These are phyloP conservation scores for Penicillium polonicum DNA, from an alignment of 2,329 filamentous ascomycete species.

Conservation along the genomic window DNA sequence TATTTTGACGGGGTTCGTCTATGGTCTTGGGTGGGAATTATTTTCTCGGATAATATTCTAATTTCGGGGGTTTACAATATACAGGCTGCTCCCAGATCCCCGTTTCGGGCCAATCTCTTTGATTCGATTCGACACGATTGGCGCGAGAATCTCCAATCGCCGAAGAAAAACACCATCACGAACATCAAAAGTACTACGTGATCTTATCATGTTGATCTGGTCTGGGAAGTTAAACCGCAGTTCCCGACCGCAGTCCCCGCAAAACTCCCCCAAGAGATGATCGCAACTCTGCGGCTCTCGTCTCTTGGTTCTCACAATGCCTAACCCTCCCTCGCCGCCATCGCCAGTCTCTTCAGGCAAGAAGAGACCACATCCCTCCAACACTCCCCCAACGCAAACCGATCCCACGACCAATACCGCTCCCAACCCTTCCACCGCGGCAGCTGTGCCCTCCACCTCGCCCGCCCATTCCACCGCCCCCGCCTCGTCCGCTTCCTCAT, in stretches of 20 bases:
- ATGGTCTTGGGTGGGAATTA: neutral
- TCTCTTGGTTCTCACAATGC: constrained; percentile 33
- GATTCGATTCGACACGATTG: constrained; percentile 1
- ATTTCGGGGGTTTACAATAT: constrained; percentile 12
- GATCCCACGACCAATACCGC: constrained; percentile 20
- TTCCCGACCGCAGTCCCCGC: constrained; percentile 25
- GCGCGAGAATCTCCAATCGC: constrained; percentile 2
- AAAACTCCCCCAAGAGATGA: constrained; percentile 33
- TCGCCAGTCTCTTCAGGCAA: constrained; percentile 36
- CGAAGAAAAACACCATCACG: constrained; percentile 2
- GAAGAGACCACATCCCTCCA: constrained; percentile 38
- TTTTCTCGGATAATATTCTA: constrained; percentile 16
- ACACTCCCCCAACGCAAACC: constrained; percentile 25
- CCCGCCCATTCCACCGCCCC: constrained; percentile 27
- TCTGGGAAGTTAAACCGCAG: constrained; percentile 18
- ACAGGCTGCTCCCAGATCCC: constrained; percentile 4
- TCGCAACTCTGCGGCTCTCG: constrained; percentile 28
- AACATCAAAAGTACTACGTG: constrained; percentile 2
- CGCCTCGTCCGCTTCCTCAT: constrained; percentile 43
- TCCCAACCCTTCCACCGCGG: constrained; percentile 12
- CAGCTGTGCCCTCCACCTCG: constrained; percentile 20
- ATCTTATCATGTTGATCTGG: constrained; percentile 32
- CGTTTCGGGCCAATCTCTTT: constrained; percentile 11
- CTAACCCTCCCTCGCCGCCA: constrained; percentile 32
- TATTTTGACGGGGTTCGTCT: neutral